Base-by-base conservation (phyloP, 768 basidiomycete genomes). In the Agaricus sinodeliciosus region DNA sequence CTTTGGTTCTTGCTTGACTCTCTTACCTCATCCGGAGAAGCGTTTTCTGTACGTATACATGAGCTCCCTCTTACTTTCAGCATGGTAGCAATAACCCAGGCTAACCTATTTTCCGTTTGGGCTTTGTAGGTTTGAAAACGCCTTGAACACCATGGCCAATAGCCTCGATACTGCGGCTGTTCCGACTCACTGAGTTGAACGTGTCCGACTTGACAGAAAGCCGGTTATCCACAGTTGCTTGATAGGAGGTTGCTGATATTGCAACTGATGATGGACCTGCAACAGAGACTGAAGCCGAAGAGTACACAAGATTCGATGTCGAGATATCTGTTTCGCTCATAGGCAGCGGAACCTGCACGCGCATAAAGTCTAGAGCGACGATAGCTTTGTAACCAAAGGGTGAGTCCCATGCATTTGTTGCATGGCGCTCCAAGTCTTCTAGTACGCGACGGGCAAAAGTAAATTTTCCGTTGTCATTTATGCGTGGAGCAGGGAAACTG, bases 321-420 rank as follows among this genome's bases (percentile, higher is more conserved):
- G 43, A 37, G 16, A 27, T 16, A 9, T 36, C 11, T 8, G 11
- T 53, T 40, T 27, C 11, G 19, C 28, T 43, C 51, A 51, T 28
- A 9, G 56, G 55, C 13, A 61, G 57, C 26, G 74, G 72, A 46
- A 82, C 64, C 9, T 63, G 60, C 26, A 80, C 65, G 42, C 69
- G 69, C 71, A 82, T 70, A 47, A 74, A 85, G 62, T 85, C 84
- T 55, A 67, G 72, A n/a, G 84, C 82, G 28, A 77, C 81, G 12
- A 70, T 63, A 0, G 77, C 82, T 12, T 56, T 57, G n/a, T 67
- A 70, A 13, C 67, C 66, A 36, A 62, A 58, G 9, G 45, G 26
- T n/a, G 52, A 26, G 51, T 69, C 76, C 82, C 84, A 87, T 6
- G 80, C 75, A 56, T 71, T 70, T 37, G 71, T 81, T n/a, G 82